A percentile compares a stretch with the other conserved stretches of the same genome.
Conservation (phyloP, 805 yeast genomes). For the Spathaspora gorwiae region DNA sequence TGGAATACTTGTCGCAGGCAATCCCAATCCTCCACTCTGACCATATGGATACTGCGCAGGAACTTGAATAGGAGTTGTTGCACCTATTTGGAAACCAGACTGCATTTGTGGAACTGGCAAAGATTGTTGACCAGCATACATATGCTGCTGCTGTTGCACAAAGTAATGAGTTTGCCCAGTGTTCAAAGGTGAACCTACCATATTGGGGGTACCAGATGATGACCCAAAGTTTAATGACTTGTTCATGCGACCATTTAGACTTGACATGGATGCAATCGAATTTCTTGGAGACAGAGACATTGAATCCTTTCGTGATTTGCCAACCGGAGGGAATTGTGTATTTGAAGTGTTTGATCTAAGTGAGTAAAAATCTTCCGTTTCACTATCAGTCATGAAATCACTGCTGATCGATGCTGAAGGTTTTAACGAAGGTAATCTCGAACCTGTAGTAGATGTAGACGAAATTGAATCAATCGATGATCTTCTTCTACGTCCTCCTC, state of each 20-base stretch:
- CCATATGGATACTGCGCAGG: not conserved
- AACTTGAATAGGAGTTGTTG: not conserved
- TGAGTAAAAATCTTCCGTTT: conserved; percentile 30
- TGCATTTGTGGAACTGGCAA: not conserved
- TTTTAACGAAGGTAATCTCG: conserved; percentile 28
- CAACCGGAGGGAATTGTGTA: not conserved
- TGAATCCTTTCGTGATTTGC: conserved; percentile 12
- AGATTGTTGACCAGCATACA: conserved; percentile 8
- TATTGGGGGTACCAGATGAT: conserved; percentile 1
- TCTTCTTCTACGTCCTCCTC: conserved; percentile 23
- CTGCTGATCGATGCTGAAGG: conserved; percentile 18
- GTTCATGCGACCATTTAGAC: conserved; percentile 27
- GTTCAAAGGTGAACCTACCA: conserved; percentile 1
- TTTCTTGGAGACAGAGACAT: conserved; percentile 26
- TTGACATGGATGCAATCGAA: conserved; percentile 27
- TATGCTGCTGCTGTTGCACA: conserved; percentile 9
- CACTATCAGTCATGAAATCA: conserved; percentile 28
- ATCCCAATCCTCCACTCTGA: not conserved
- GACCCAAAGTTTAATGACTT: conserved; percentile 8
- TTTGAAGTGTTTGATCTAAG: conserved; percentile 11
- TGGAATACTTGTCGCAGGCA: conserved; percentile 7
- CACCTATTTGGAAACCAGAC: not conserved
- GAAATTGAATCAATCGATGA: conserved; percentile 48
- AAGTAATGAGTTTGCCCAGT: not conserved
- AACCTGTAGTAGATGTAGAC: conserved; percentile 41